Percentiles rank a stretch among this genome's conserved stretches.
Conservation (phyloP, 2,329 filamentous ascomycete species). For the Madurella fahalii region DNA sequence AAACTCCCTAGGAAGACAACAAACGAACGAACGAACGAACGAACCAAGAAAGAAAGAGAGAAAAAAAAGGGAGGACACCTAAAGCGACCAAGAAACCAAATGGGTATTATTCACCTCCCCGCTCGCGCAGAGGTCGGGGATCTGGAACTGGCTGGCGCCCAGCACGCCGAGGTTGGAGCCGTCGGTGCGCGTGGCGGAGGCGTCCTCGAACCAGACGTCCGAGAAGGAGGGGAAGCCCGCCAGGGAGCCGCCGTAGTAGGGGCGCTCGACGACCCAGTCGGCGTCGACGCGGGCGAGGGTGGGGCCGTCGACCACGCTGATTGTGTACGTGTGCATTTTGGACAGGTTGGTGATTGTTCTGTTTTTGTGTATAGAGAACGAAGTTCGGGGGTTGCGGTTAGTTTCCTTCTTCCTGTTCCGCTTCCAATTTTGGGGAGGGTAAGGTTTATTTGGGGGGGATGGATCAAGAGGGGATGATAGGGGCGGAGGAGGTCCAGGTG, state of each 20-base stretch:
- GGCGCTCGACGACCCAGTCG: conserved; percentile 29
- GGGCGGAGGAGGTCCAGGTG: no score
- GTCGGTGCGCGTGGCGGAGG: conserved; percentile 13
- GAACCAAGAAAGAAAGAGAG: not conserved
- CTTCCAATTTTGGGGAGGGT: no score
- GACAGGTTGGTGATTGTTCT: conserved; percentile 23
- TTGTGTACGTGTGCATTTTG: conserved; percentile 13
- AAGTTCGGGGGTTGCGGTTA: not conserved
- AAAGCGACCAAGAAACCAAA: conserved; percentile 18
- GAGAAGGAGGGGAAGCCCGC: conserved; percentile 23
- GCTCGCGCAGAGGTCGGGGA: conserved; percentile 17
- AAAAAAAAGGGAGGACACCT: not conserved
- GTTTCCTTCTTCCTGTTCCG: no score
- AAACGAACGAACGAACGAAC: no score
- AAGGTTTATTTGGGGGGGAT: no score
- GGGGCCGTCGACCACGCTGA: conserved; percentile 15
- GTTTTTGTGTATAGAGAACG: not conserved
- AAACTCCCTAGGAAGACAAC: no score
- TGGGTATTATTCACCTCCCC: conserved; percentile 19
- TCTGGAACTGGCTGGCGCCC: conserved; percentile 25
- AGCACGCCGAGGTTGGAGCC: conserved; percentile 16
- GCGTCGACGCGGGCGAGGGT: conserved; percentile 23
- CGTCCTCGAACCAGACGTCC: conserved; percentile 26
- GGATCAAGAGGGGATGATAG: not conserved
- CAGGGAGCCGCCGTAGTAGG: conserved; percentile 18